These are phyloP conservation scores for Cytospora paraplurivora DNA, from an alignment of 2,329 filamentous ascomycete genomes.

Conservation along the genomic window DNA sequence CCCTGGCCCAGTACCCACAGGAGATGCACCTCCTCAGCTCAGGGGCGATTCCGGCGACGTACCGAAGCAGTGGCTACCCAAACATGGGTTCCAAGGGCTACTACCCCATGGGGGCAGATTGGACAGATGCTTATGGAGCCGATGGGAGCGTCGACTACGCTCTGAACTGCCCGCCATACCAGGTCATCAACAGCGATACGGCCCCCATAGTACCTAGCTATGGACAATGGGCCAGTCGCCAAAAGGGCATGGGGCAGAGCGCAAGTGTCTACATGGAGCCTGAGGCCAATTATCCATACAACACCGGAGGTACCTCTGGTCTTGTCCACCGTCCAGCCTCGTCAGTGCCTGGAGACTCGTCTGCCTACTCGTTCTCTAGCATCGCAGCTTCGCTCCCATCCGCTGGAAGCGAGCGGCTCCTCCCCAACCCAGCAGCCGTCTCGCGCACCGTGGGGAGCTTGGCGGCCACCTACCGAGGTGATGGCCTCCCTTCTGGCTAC, in stretches of 20 bases:
- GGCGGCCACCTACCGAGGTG: conserved; percentile 33
- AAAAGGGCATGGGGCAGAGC: conserved; percentile 21
- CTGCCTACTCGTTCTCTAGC: conserved; percentile 45
- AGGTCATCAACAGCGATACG: conserved; percentile 41
- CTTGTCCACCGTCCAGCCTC: conserved; percentile 42
- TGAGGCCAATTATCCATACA: conserved; percentile 40
- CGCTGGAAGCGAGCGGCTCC: conserved; percentile 36
- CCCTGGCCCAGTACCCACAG: conserved; percentile 38
- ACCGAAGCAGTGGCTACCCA: conserved; percentile 35
- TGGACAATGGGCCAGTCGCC: conserved; percentile 26
- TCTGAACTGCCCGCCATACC: conserved; percentile 39
- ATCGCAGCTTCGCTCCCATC: conserved; percentile 46
- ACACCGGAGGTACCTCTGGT: conserved; percentile 25
- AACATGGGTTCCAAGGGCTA: conserved; percentile 32
- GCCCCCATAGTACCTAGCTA: conserved; percentile 39
- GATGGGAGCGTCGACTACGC: conserved; percentile 44
- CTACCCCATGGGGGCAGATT: conserved; percentile 40
- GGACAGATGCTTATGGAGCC: conserved; percentile 41
- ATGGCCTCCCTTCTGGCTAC: conserved; percentile 31
- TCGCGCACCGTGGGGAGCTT: conserved; percentile 39
- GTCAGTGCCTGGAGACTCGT: conserved; percentile 36
- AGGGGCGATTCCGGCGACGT: conserved; percentile 39
- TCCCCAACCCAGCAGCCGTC: conserved; percentile 39
- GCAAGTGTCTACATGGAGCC: conserved; percentile 41
- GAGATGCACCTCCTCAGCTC: conserved; percentile 38